Percentiles rank a stretch among this genome's conserved stretches.
phyloP scores from a whole-genome alignment of 148 eudicot genomes.

The Persicaria tinctoria region DNA sequence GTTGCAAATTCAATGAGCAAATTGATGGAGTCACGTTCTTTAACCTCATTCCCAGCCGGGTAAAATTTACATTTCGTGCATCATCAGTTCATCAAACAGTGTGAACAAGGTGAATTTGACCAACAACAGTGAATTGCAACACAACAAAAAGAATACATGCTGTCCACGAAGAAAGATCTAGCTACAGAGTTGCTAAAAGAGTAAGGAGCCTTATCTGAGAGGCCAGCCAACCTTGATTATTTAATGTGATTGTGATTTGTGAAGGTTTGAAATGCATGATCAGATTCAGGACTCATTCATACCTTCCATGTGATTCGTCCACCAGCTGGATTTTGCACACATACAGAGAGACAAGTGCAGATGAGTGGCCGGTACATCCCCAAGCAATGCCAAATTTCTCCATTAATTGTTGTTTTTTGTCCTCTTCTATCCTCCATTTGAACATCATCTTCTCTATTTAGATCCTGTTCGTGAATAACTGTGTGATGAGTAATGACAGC shows the following conservation, averaged over 20 bases:
- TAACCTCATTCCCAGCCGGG: too few relatives aligned
- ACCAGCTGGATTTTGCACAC: constrained; percentile 29
- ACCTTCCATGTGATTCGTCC: constrained; percentile 5
- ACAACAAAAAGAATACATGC: too few relatives aligned
- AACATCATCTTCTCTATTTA: not conserved
- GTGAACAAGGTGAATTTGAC: too few relatives aligned
- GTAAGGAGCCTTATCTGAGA: too few relatives aligned
- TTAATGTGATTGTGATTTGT: not conserved
- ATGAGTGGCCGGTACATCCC: constrained; percentile 15
- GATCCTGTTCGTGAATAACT: not conserved
- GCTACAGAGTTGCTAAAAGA: too few relatives aligned
- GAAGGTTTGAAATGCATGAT: not conserved
- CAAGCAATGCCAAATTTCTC: constrained; percentile 5
- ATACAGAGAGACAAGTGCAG: constrained; percentile 21
- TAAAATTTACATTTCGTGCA: too few relatives aligned
- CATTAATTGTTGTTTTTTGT: constrained; percentile 1
- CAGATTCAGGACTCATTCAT: not conserved
- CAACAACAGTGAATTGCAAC: too few relatives aligned
- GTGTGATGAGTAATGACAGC: too few relatives aligned
- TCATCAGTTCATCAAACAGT: too few relatives aligned
- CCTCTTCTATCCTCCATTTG: not conserved
- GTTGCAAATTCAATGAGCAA: too few relatives aligned
- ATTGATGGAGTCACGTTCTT: too few relatives aligned
- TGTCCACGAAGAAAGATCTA: too few relatives aligned
- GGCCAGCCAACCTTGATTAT: not conserved